phyloP scores from a whole-genome alignment of 805 yeast species.

The Isabelozyma pseudorhagii region DNA sequence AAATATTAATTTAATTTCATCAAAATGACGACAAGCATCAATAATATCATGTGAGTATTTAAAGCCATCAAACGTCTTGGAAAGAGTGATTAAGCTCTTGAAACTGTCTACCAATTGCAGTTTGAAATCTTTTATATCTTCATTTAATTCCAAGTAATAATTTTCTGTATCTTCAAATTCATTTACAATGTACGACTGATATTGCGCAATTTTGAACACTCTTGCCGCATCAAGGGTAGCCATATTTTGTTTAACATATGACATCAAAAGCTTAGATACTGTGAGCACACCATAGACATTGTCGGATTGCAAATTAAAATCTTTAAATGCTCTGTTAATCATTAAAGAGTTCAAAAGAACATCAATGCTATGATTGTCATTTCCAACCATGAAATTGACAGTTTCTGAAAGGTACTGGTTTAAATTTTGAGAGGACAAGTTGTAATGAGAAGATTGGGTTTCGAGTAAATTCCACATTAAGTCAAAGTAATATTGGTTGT shows the following conservation, averaged over 20 bases:
- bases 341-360: conserved; percentile 27
- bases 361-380: conserved; percentile 10
- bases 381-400: conserved; percentile 10
- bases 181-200: conserved; percentile 27
- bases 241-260: conserved; percentile 3
- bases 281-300: conserved; percentile 30
- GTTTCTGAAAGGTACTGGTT: conserved; percentile 31
- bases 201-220: conserved; percentile 19
- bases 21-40: conserved; percentile 6
- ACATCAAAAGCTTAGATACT: conserved; percentile 19
- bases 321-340: conserved; percentile 21
- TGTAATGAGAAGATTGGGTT: conserved; percentile 25
- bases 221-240: conserved; percentile 5
- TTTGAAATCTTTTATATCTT: conserved; percentile 19
- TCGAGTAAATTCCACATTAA: conserved; percentile 33
- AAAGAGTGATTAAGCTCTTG: conserved; percentile 3
- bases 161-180: conserved; percentile 39
- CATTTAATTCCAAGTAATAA: conserved; percentile 29
- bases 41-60: conserved; percentile 8
- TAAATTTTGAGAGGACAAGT: conserved; percentile 13
- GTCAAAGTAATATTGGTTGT: conserved; percentile 24
- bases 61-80: conserved; percentile 1
- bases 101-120: conserved; percentile 12
- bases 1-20: conserved; percentile 2
- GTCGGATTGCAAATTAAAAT: conserved; percentile 23